Evolutionary conservation across 495 filamentous ascomycete genomes (phyloP).

Genomic region (Neurospora intermedia): DNA sequence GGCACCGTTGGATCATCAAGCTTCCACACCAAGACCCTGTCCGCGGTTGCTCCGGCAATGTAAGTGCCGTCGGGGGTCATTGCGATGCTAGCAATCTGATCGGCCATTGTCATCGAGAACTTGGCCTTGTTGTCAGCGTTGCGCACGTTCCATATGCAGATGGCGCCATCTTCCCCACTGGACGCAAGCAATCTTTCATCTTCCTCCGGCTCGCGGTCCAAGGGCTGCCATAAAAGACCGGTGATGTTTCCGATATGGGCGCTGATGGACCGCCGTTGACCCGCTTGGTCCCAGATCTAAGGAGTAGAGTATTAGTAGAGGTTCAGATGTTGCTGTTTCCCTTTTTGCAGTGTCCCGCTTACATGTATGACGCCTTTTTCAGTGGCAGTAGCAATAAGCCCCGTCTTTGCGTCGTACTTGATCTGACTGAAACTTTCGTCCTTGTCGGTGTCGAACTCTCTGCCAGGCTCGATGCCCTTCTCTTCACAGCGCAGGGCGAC

Average conservation of each 20-base stretch:
- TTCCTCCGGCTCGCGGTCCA: slow-evolving; percentile 21
- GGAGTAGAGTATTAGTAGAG: not conserved
- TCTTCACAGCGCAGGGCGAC: slow-evolving; percentile 28
- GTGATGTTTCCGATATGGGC: slow-evolving; percentile 40
- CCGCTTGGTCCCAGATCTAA: slow-evolving; percentile 41
- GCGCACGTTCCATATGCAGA: slow-evolving; percentile 59
- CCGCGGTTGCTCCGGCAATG: slow-evolving; percentile 55
- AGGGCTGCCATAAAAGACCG: slow-evolving; percentile 42
- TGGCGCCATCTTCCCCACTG: slow-evolving; percentile 49
- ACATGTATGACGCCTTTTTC: slow-evolving; percentile 44
- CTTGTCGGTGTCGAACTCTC: slow-evolving; percentile 30
- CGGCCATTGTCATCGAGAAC: slow-evolving; percentile 45
- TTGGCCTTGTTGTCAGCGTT: slow-evolving; percentile 43
- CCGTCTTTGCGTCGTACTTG: slow-evolving; percentile 35
- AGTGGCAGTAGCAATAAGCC: slow-evolving; percentile 37
- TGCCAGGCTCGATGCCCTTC: slow-evolving; percentile 25
- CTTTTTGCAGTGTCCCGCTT: slow-evolving; percentile 8
- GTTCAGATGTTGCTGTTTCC: not conserved
- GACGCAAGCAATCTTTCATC: slow-evolving; percentile 42
- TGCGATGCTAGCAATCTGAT: slow-evolving; percentile 41
- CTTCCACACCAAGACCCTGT: slow-evolving; percentile 62
- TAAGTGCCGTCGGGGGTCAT: slow-evolving; percentile 66
- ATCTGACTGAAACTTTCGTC: slow-evolving; percentile 36
- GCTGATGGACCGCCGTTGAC: slow-evolving; percentile 33
- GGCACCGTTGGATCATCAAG: slow-evolving; percentile 53